Base-by-base conservation (phyloP, 106 monocot genomes). In the Acorus calamus region DNA sequence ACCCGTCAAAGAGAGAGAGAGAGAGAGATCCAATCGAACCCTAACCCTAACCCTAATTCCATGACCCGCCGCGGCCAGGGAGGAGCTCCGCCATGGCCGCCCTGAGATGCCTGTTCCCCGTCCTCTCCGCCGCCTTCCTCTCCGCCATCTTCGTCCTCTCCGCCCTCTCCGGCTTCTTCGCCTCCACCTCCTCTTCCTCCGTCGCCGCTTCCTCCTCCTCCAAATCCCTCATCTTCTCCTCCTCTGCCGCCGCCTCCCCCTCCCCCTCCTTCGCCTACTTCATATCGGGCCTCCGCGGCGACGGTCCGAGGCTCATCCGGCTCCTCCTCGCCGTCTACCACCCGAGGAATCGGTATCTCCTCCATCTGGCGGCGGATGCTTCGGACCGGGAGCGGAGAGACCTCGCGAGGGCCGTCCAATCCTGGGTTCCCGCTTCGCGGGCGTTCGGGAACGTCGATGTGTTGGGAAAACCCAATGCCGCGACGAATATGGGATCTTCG, bases 401-500 rank as follows among this genome's bases (percentile, higher is more conserved):
- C 11, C 71, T 93, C 42, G 76, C 79, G 0, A 45, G 56, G 7
- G 42, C 73, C 7, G 81, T 73, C 2, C 52, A 57, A 11, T 61
- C 61, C 8, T 75, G 79, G 42, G 11, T 83, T 14, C 89, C 89
- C n/a, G 93, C 85, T 0, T 46, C 54, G 9, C 50, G 66, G 11
- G 83, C 62, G 2, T 93, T 89, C 49, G 85, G 78, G 14, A 93
- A 93, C 56, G 93, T 93, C 11, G 81, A 89, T 52, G 85, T 93
- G 4, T 45, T 93, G 6, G 89, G 93, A 42, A 80, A 74, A 55
- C 72, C 88, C 3, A 68, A 77, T 10, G 83, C 80, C 0, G 76
- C 74, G 46, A 89, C 93, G 47, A 71, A 73, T 44, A 86, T 81
- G 89, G 89, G 93, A 4, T 74, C 88, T 3, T 83, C 89, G 8